Evolutionary conservation across 345 rosid genomes (phyloP).

Genomic region (Combretum micranthum): DNA sequence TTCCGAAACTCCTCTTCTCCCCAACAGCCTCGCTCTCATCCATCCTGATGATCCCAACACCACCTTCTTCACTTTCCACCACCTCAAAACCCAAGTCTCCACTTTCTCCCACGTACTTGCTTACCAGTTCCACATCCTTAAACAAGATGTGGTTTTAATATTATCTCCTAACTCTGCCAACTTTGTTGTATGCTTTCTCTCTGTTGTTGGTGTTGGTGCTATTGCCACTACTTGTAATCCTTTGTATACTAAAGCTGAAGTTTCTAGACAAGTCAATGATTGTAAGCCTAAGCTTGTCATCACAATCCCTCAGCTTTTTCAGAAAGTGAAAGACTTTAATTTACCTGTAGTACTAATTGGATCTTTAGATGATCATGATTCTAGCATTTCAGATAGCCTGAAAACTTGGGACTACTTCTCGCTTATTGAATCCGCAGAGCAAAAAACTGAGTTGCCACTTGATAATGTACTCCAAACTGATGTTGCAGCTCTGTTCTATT

Average conservation of each 20-base stretch:
- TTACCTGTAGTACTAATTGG: conserved; percentile 24
- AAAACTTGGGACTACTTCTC: conserved; percentile 16
- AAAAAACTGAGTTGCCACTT: conserved; percentile 12
- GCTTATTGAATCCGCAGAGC: conserved; percentile 17
- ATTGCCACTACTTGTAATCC: conserved; percentile 40
- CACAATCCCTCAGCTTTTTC: conserved; percentile 26
- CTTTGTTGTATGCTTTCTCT: conserved; percentile 29
- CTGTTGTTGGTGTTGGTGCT: conserved; percentile 36
- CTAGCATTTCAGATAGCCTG: neutral
- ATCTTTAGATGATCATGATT: neutral
- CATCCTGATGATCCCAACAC: conserved; percentile 32
- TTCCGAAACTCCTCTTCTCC: conserved; percentile 21
- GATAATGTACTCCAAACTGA: conserved; percentile 23
- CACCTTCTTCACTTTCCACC: conserved; percentile 22
- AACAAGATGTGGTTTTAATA: conserved; percentile 29
- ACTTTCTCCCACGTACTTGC: conserved; percentile 25
- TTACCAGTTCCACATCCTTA: conserved; percentile 19
- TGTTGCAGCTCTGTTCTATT: conserved; percentile 27
- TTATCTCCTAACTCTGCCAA: conserved; percentile 35
- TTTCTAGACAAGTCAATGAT: conserved; percentile 30
- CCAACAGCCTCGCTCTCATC: conserved; percentile 27
- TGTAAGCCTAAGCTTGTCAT: conserved; percentile 31
- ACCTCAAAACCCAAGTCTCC: conserved; percentile 24
- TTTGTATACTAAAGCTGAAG: conserved; percentile 23
- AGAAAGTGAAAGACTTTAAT: conserved; percentile 21